Conservation (phyloP, 768 basidiomycete genomes). For the Suillus paluster region DNA sequence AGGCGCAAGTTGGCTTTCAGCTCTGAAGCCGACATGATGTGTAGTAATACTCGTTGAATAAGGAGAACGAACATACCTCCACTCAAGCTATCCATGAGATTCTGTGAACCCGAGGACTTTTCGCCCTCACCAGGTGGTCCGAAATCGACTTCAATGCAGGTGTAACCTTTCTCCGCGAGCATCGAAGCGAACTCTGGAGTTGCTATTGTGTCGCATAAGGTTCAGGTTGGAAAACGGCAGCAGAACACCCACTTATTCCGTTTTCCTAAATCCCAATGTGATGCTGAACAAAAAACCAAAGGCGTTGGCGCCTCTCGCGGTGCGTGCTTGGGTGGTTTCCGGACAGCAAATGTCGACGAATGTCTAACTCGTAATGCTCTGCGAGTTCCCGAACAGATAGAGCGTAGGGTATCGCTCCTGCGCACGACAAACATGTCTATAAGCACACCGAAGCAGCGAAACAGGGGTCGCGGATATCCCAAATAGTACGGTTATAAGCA, state of each 20-base stretch:
- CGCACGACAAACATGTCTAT: background rate
- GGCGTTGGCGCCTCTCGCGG: constrained; percentile 56
- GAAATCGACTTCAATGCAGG: constrained; percentile 50
- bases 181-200: constrained; percentile 40
- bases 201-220: constrained; percentile 25
- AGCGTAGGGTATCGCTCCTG: background rate
- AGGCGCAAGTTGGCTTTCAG: constrained; percentile 47
- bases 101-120: constrained; percentile 12
- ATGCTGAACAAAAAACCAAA: constrained; percentile 54
- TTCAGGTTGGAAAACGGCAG: background rate
- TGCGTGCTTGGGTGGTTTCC: constrained; percentile 43
- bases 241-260: constrained; percentile 38
- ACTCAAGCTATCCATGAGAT: constrained; percentile 44
- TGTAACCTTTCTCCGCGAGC: constrained; percentile 54
- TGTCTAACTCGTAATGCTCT: background rate
- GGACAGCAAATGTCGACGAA: constrained; percentile 41
- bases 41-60: background rate
- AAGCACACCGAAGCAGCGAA: background rate
- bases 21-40: constrained; percentile 33
- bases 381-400: background rate
- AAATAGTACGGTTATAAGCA: background rate
- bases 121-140: constrained; percentile 22
- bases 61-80: constrained; percentile 13
- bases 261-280: constrained; percentile 47
- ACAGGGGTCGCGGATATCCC: background rate